phyloP scores from a whole-genome alignment of 345 rosid species.

The Turnera subulata region DNA sequence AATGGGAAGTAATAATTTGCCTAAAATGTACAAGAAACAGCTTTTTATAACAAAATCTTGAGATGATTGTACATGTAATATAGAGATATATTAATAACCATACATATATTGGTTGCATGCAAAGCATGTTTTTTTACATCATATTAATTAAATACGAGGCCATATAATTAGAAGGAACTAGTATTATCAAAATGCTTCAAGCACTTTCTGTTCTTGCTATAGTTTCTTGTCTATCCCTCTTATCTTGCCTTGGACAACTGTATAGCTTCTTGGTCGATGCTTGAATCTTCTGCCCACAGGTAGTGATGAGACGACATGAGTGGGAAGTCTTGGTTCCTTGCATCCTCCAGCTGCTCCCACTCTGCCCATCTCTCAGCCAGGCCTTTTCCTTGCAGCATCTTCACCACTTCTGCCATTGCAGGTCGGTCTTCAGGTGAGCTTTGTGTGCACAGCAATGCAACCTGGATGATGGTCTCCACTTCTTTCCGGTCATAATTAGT shows the following conservation, averaged over 20 bases:
- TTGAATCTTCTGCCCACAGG: conserved; percentile 68
- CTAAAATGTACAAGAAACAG: no score
- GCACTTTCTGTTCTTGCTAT: no score
- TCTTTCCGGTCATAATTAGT: conserved; percentile 48
- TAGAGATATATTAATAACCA: no score
- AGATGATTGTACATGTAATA: no score
- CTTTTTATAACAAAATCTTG: no score
- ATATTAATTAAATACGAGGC: no score
- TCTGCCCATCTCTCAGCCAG: conserved; percentile 69
- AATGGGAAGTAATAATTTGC: no score
- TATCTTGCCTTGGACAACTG: conserved; percentile 75
- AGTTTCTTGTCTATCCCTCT: no score
- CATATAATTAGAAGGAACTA: no score
- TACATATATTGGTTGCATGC: no score
- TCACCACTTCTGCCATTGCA: conserved; percentile 65
- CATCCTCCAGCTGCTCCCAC: conserved; percentile 73
- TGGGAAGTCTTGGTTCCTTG: conserved; percentile 48
- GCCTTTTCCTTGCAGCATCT: conserved; percentile 67
- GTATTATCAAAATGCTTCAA: no score
- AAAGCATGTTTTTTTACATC: no score
- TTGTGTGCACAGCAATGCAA: conserved; percentile 78
- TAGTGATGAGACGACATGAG: conserved; percentile 46
- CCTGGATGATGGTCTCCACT: conserved; percentile 70
- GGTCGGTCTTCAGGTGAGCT: conserved; percentile 78
- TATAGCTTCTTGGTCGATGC: conserved; percentile 66